Percentiles rank a stretch among this genome's conserved stretches.
These are phyloP conservation scores for Penstemon newberryi DNA, from an alignment of 257 asterid species.

Conservation along the genomic window DNA sequence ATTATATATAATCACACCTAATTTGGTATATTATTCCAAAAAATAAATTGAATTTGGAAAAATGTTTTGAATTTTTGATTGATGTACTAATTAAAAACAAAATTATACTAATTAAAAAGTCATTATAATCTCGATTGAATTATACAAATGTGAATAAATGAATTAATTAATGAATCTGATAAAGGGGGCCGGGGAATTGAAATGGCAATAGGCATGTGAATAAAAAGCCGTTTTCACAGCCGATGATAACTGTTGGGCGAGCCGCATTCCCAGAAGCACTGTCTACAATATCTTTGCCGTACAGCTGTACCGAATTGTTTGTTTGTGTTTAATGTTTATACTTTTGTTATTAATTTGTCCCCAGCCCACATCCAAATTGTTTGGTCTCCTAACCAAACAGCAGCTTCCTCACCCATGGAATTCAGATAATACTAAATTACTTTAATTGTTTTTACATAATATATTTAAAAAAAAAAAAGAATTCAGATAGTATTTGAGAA, in stretches of 20 bases:
- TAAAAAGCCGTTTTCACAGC: constrained; percentile 40
- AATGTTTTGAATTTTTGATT: no score
- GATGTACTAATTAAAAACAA: no score
- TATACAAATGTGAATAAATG: no score
- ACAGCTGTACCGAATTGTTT: constrained; percentile 35
- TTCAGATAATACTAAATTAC: constrained; percentile 24
- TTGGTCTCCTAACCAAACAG: constrained; percentile 25
- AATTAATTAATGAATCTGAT: no score
- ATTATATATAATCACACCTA: no score
- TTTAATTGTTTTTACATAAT: not conserved
- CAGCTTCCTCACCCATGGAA: constrained; percentile 32
- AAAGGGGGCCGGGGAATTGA: no score
- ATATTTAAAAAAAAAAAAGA: not conserved
- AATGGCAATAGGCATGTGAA: constrained; percentile 36
- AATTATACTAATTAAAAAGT: no score
- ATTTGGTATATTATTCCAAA: no score
- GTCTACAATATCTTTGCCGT: constrained; percentile 52
- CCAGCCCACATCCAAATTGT: constrained; percentile 31
- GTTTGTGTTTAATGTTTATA: not conserved
- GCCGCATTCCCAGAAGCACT: constrained; percentile 53
- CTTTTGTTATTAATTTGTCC: constrained; percentile 28
- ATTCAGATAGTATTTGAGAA: no score
- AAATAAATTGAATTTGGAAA: no score
- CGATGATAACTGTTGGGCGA: constrained; percentile 35
- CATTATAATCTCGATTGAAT: no score